A percentile compares a stretch with the other conserved stretches of the same genome.
These are phyloP conservation scores for Exophiala calicioides DNA, from an alignment of 2,329 filamentous ascomycete species.

Conservation along the genomic window DNA sequence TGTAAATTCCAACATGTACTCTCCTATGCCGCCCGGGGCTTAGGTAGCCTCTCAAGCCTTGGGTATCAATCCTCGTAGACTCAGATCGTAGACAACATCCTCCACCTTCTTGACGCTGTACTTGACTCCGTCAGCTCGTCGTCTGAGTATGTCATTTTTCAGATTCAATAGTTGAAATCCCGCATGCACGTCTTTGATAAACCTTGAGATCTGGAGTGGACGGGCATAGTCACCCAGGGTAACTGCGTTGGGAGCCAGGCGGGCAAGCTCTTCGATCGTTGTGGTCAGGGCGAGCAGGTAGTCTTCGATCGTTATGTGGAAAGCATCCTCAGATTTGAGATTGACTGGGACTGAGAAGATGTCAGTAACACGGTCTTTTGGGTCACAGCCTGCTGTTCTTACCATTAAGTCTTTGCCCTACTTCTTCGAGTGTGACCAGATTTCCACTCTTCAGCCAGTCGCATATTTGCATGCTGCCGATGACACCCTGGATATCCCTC, in stretches of 20 bases:
- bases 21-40: background rate
- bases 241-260: conserved; percentile 87
- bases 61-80: conserved; percentile 77
- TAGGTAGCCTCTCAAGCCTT: conserved; percentile 34
- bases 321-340: conserved; percentile 75
- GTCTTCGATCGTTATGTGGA: conserved; percentile 96
- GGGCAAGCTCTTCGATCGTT: conserved; percentile 81
- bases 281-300: conserved; percentile 87
- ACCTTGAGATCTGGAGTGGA: conserved; percentile 83
- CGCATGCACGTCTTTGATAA: conserved; percentile 92
- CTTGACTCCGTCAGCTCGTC: conserved; percentile 89
- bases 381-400: conserved; percentile 31
- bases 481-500: conserved; percentile 79
- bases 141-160: conserved; percentile 89
- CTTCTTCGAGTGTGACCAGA: conserved; percentile 85
- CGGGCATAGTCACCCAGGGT: conserved; percentile 85
- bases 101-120: conserved; percentile 98
- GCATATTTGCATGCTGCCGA: conserved; percentile 69
- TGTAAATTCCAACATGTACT: too few relatives aligned
- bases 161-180: conserved; percentile 97
- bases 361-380: background rate
- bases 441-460: conserved; percentile 58
- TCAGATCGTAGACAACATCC: conserved; percentile 95
- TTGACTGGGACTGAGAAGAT: conserved; percentile 74
- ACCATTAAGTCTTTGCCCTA: conserved; percentile 77